Evolutionary conservation across 148 eudicot species (phyloP).

Genomic region (Chenopodium berlandieri): DNA sequence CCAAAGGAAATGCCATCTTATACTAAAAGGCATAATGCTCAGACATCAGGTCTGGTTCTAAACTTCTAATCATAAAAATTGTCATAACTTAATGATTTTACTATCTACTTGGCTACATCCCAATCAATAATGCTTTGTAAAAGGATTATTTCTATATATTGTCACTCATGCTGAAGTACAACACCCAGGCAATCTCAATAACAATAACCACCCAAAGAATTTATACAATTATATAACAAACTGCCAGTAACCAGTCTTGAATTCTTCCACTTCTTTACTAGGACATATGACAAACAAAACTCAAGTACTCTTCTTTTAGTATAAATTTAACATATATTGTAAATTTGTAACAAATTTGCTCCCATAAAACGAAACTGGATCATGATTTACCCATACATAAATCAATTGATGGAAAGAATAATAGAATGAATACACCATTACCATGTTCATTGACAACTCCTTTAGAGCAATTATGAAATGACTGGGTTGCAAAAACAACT

Average conservation of each 20-base stretch:
- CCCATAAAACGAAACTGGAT: background rate
- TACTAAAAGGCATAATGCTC: background rate
- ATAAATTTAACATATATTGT: background rate
- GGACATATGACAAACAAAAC: background rate
- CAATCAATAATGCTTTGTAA: background rate
- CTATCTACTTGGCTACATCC: background rate
- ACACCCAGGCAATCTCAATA: background rate
- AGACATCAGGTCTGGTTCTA: background rate
- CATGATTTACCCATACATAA: background rate
- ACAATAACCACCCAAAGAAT: background rate
- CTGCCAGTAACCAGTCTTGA: background rate
- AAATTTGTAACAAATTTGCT: background rate
- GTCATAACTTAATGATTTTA: background rate
- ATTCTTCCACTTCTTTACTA: background rate
- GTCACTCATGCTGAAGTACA: background rate
- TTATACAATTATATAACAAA: background rate
- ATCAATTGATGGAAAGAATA: background rate
- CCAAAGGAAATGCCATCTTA: background rate
- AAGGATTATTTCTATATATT: background rate
- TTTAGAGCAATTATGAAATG: background rate
- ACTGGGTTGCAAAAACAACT: background rate
- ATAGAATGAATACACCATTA: background rate
- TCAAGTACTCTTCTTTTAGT: background rate
- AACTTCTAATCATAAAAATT: background rate
- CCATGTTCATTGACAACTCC: background rate